Percentiles rank a stretch among this genome's conserved stretches.
phyloP scores from a whole-genome alignment of 257 asterid species.

The Verbena officinalis region DNA sequence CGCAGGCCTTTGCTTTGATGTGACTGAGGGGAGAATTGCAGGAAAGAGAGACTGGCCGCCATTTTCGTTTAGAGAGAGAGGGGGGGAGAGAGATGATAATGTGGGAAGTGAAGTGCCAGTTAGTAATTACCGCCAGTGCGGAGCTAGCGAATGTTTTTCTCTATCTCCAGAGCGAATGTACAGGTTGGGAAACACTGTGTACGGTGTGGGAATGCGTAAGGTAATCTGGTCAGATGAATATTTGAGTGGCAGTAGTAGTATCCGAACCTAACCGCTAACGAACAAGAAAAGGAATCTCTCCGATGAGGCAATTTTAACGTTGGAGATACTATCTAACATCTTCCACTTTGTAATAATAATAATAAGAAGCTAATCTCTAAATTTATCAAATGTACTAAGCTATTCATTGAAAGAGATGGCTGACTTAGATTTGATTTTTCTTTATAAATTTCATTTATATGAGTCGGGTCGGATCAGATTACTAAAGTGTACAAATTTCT shows the following conservation, averaged over 20 bases:
- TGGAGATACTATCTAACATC: too few species aligned
- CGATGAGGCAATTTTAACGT: slow-evolving; percentile 20
- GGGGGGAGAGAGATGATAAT: slow-evolving; percentile 28
- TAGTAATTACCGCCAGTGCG: slow-evolving; percentile 4
- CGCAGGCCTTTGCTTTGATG: slow-evolving; percentile 26
- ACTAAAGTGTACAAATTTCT: too few species aligned
- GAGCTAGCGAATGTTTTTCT: neutral
- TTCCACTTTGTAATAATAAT: too few species aligned
- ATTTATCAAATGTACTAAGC: too few species aligned
- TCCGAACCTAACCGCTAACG: slow-evolving; percentile 28
- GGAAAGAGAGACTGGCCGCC: slow-evolving; percentile 61
- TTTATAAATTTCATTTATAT: too few species aligned
- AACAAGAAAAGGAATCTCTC: slow-evolving; percentile 33
- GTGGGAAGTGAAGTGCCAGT: slow-evolving; percentile 28
- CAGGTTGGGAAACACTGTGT: slow-evolving; percentile 14
- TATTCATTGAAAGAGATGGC: too few species aligned
- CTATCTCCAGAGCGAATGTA: slow-evolving; percentile 16
- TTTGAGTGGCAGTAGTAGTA: slow-evolving; percentile 32
- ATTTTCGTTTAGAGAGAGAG: slow-evolving; percentile 39
- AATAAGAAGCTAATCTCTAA: too few species aligned
- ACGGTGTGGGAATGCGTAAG: slow-evolving; percentile 1
- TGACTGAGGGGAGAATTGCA: slow-evolving; percentile 50
- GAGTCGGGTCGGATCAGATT: too few species aligned
- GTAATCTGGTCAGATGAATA: slow-evolving; percentile 18
- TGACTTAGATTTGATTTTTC: too few species aligned